phyloP scores from a whole-genome alignment of 192 early-diverging fungal genomes.

The Chytriomyces hyalinus region DNA sequence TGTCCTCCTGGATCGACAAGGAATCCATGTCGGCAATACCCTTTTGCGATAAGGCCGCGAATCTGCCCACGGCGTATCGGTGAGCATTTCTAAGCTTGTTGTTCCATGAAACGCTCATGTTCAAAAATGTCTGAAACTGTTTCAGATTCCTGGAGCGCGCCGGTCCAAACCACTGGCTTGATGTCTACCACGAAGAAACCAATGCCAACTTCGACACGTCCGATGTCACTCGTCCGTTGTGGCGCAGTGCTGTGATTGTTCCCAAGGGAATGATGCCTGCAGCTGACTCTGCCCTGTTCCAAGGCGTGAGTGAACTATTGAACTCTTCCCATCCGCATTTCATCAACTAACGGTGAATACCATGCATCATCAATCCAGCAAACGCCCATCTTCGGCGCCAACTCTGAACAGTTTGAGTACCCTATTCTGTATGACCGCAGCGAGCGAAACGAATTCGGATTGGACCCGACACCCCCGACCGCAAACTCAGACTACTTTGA shows the following conservation, averaged over 20 bases:
- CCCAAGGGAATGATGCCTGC: conserved; percentile 29
- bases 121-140: background rate
- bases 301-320: background rate
- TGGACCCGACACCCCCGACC: background rate
- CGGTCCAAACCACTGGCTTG: conserved; percentile 12
- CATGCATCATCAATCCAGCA: background rate
- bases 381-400: background rate
- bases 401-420: background rate
- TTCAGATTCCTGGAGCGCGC: conserved; percentile 1
- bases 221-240: conserved; percentile 35
- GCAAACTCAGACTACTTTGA: conserved; percentile 37
- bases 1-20: conserved; percentile 34
- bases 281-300: background rate
- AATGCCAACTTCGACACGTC: conserved; percentile 43
- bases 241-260: conserved; percentile 38
- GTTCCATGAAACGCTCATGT: background rate
- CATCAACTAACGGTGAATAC: no score
- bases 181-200: conserved; percentile 35
- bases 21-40: conserved; percentile 24
- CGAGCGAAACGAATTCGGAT: background rate
- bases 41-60: conserved; percentile 39
- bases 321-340: background rate
- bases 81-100: conserved; percentile 1
- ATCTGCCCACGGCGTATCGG: conserved; percentile 32
- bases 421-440: conserved; percentile 8